These are phyloP conservation scores for Leccinum rimulosum DNA, from an alignment of 768 basidiomycete species.

Conservation along the genomic window DNA sequence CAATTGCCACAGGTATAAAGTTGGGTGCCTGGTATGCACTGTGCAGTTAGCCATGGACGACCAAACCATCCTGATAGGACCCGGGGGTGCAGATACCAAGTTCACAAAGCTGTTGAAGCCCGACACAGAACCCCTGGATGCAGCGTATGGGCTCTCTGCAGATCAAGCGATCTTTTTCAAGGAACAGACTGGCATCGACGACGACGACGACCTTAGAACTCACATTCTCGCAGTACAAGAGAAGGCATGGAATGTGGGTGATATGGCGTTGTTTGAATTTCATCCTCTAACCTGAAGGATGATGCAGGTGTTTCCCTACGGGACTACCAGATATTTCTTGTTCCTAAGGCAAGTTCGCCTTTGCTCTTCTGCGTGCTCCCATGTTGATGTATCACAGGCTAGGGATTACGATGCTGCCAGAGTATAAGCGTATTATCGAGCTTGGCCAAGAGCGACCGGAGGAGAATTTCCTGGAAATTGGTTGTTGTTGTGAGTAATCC, in stretches of 20 bases:
- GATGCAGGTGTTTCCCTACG: background rate
- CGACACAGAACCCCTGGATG: background rate
- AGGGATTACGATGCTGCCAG: background rate
- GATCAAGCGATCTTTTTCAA: background rate
- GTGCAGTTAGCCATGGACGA: background rate
- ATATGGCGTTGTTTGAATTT: background rate
- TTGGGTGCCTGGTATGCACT: background rate
- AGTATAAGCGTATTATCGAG: background rate
- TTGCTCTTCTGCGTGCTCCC: background rate
- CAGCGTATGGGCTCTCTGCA: background rate
- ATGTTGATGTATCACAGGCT: background rate
- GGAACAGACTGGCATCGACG: background rate
- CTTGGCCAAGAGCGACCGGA: background rate
- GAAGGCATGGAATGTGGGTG: background rate
- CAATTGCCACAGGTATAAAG: background rate
- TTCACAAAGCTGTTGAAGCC: background rate
- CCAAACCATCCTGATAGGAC: background rate
- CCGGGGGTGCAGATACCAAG: background rate
- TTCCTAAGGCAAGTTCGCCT: background rate
- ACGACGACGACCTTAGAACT: background rate
- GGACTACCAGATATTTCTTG: background rate
- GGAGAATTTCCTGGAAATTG: background rate
- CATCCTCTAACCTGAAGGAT: background rate
- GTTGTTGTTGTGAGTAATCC: background rate
- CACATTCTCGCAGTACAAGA: background rate